phyloP scores from a whole-genome alignment of 2,329 filamentous ascomycete species.

The Fusarium protoensiforme region DNA sequence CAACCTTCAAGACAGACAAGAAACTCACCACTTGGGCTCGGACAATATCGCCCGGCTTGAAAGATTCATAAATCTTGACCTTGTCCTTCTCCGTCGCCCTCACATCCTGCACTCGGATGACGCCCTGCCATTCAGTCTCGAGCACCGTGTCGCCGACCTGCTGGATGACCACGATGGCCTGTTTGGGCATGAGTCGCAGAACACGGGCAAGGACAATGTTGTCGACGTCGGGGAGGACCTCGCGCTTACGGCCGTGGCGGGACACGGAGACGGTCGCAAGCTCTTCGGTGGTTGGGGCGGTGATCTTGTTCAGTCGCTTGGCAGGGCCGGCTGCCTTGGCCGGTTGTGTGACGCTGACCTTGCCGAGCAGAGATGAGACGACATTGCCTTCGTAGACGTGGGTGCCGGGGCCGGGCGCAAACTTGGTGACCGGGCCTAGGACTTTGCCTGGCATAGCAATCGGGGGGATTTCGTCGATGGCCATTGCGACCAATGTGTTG shows the following conservation, averaged over 20 bases:
- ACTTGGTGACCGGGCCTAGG: slow-evolving; percentile 75
- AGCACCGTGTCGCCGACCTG: slow-evolving; percentile 80
- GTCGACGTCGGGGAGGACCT: slow-evolving; percentile 84
- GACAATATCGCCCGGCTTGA: slow-evolving; percentile 92
- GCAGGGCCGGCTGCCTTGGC: slow-evolving; percentile 60
- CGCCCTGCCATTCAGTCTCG: slow-evolving; percentile 84
- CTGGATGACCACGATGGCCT: slow-evolving; percentile 87
- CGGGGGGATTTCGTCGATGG: slow-evolving; percentile 54
- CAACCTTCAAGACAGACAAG: background rate
- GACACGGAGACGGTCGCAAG: slow-evolving; percentile 68
- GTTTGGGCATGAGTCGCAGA: slow-evolving; percentile 84
- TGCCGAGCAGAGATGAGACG: slow-evolving; percentile 84
- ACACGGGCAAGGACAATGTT: slow-evolving; percentile 86
- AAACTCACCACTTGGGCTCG: slow-evolving; percentile 79
- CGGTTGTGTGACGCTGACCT: slow-evolving; percentile 66
- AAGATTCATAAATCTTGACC: slow-evolving; percentile 89
- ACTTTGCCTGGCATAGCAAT: slow-evolving; percentile 85
- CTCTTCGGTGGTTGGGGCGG: slow-evolving; percentile 54
- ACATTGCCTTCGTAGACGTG: slow-evolving; percentile 81
- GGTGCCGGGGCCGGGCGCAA: slow-evolving; percentile 82
- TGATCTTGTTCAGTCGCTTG: slow-evolving; percentile 70
- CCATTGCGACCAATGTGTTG: slow-evolving; percentile 26
- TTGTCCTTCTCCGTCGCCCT: slow-evolving; percentile 96
- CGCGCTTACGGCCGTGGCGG: slow-evolving; percentile 64
- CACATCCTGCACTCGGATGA: slow-evolving; percentile 91